phyloP scores from a whole-genome alignment of 2,329 filamentous ascomycete genomes.

The Metarhizium rileyi region DNA sequence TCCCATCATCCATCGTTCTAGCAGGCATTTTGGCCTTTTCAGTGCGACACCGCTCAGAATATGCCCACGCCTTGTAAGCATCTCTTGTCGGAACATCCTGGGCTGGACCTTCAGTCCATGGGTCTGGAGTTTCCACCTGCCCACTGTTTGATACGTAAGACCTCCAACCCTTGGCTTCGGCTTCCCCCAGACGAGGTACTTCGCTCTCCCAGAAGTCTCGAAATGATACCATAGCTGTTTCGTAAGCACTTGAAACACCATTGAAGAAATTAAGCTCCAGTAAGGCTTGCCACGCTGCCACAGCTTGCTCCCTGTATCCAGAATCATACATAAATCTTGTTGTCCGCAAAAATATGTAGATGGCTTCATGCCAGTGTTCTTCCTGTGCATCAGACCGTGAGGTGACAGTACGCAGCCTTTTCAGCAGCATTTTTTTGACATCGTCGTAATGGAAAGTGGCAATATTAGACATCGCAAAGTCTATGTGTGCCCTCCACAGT shows the following conservation, averaged over 20 bases:
- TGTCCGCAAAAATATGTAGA: constrained; percentile 67
- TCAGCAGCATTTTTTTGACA: constrained; percentile 48
- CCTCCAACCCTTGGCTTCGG: constrained; percentile 59
- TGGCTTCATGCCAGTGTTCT: constrained; percentile 19
- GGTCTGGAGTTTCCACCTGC: constrained; percentile 31
- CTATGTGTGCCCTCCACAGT: constrained; percentile 65
- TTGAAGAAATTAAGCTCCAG: constrained; percentile 62
- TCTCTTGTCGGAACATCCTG: constrained; percentile 25
- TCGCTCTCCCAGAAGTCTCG: constrained; percentile 84
- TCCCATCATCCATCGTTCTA: constrained; percentile 62
- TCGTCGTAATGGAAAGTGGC: constrained; percentile 58
- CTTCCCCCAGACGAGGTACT: constrained; percentile 66
- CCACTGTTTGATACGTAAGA: constrained; percentile 31
- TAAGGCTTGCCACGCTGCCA: constrained; percentile 74
- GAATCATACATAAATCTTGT: constrained; percentile 66
- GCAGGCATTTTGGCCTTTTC: constrained; percentile 51
- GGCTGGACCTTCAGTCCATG: constrained; percentile 8
- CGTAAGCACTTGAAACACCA: constrained; percentile 14
- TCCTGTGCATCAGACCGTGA: constrained; percentile 5
- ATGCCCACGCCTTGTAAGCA: constrained; percentile 41
- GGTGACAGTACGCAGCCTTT: constrained; percentile 31
- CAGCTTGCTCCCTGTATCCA: constrained; percentile 67
- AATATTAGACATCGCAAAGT: constrained; percentile 62
- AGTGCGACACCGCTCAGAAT: constrained; percentile 42
- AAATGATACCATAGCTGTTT: constrained; percentile 36